Conservation (phyloP, 345 rosid species). For the Dipteronia sinensis region DNA sequence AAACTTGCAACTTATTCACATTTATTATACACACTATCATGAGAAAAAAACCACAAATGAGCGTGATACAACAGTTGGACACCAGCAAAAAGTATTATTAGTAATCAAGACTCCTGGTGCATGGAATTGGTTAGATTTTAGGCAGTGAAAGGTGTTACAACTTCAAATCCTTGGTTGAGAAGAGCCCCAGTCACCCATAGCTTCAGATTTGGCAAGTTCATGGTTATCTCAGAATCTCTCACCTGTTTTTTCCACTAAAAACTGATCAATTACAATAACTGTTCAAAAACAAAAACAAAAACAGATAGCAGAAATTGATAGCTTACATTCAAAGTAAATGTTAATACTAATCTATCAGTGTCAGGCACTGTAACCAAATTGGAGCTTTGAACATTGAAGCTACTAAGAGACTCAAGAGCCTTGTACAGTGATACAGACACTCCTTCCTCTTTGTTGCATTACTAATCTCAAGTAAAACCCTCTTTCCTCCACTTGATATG, state of each 20-base stretch:
- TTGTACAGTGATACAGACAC: slow-evolving; percentile 65
- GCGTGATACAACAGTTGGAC: too few species aligned
- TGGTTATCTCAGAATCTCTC: slow-evolving; percentile 44
- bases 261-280: background rate
- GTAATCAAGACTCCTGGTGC: background rate
- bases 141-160: background rate
- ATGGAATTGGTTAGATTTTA: background rate
- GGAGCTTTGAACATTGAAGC: slow-evolving; percentile 68
- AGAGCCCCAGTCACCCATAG: slow-evolving; percentile 73
- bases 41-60: too few species aligned
- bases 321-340: slow-evolving; percentile 64
- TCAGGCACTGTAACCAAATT: slow-evolving; percentile 56
- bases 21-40: too few species aligned
- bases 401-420: slow-evolving; percentile 72
- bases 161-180: slow-evolving; percentile 77
- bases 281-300: background rate
- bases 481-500: slow-evolving; percentile 75
- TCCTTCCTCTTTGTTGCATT: slow-evolving; percentile 54
- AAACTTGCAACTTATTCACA: too few species aligned
- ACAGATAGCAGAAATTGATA: background rate
- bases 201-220: slow-evolving; percentile 65
- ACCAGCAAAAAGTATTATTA: background rate
- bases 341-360: slow-evolving; percentile 42
- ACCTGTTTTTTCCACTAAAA: slow-evolving; percentile 34
- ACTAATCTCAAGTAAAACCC: slow-evolving; percentile 64